These are phyloP conservation scores for Ampelocalamus luodianensis DNA, from an alignment of 176 grass and related monocot genomes.

Conservation along the genomic window DNA sequence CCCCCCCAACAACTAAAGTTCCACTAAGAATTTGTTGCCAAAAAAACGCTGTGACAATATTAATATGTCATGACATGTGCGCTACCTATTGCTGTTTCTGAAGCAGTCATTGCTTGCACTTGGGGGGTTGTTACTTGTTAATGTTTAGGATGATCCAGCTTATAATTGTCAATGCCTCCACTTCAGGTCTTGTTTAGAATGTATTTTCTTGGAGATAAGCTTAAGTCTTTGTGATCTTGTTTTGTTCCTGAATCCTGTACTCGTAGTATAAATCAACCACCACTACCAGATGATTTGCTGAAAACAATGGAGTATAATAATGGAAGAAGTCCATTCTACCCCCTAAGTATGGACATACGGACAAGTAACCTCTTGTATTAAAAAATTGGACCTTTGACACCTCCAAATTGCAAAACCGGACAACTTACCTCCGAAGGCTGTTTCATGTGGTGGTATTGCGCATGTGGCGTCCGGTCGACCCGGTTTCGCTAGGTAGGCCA, in stretches of 20 bases:
- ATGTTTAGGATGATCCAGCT: neutral
- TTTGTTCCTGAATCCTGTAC: neutral
- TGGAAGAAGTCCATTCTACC: no score
- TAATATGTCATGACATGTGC: neutral
- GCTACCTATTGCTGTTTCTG: neutral
- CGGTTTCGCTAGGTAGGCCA: no score
- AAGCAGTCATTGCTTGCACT: neutral
- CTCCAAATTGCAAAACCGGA: no score
- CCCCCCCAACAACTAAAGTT: neutral
- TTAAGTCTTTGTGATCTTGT: neutral
- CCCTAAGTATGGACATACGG: no score
- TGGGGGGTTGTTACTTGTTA: neutral
- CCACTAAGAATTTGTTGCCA: neutral
- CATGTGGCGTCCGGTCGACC: no score
- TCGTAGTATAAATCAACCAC: no score
- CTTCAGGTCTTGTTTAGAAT: conserved; percentile 9
- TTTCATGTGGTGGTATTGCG: no score
- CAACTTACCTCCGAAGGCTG: no score
- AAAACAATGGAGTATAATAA: neutral
- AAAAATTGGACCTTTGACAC: no score
- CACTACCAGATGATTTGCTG: neutral
- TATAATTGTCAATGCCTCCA: conserved; percentile 3
- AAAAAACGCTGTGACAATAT: neutral
- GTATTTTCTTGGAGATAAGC: neutral
- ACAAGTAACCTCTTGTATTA: no score